Conservation (phyloP, 306 rosid species). For the Sicyos baderoa region DNA sequence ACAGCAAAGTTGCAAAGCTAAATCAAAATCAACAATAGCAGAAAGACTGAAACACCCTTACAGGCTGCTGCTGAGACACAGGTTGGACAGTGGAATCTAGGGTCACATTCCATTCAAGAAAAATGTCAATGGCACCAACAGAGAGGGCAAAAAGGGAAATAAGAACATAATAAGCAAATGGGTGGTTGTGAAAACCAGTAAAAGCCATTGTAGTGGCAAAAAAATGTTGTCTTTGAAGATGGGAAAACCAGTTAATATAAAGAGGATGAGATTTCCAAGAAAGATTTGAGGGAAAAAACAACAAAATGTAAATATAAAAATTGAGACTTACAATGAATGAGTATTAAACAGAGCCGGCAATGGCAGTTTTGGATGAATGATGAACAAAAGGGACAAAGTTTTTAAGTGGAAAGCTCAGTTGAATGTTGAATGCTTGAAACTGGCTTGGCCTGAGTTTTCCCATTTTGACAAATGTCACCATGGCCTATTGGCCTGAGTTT, state of each 20-base stretch:
- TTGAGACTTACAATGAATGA: conserved; percentile 12
- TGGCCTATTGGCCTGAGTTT: conserved; percentile 6
- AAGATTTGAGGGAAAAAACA: conserved; percentile 4
- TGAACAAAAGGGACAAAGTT: not conserved
- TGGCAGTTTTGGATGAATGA: not conserved
- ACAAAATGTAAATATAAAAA: not conserved
- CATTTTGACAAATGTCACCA: conserved; percentile 5
- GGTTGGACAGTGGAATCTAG: conserved; percentile 29
- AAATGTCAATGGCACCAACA: conserved; percentile 34
- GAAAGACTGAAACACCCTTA: conserved; percentile 12
- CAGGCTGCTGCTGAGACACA: conserved; percentile 39
- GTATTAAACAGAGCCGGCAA: conserved; percentile 15
- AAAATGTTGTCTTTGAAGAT: conserved; percentile 8
- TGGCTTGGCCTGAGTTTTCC: not conserved
- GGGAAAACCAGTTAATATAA: not conserved
- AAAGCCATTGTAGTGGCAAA: conserved; percentile 24
- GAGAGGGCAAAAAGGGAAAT: conserved; percentile 21
- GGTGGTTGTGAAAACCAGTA: not conserved
- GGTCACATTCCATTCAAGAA: conserved; percentile 38
- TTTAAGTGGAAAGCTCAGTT: not conserved
- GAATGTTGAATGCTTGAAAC: not conserved
- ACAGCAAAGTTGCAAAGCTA: not conserved
- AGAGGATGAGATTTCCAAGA: conserved; percentile 24
- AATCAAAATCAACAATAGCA: not conserved
- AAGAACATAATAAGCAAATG: conserved; percentile 10